Conservation (phyloP, 306 rosid genomes). For the Clitoria ternatea region DNA sequence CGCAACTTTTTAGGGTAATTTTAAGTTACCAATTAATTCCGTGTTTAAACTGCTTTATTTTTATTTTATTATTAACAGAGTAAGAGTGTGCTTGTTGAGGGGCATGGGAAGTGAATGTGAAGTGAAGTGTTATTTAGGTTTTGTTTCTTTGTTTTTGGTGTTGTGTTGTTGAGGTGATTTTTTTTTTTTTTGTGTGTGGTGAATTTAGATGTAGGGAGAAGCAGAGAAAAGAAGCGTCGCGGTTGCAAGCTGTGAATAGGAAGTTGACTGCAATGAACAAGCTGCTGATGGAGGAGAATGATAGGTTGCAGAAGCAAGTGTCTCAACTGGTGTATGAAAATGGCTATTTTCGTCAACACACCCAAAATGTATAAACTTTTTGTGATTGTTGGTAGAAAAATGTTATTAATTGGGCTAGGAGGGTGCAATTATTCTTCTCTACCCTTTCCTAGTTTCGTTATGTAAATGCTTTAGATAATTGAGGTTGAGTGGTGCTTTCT, state of each 20-base stretch:
- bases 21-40: neutral
- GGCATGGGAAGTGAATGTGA: neutral
- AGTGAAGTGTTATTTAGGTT: neutral
- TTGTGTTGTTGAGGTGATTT: neutral
- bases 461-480: neutral
- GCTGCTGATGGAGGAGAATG: constrained; percentile 97
- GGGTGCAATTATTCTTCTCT: neutral
- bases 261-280: constrained; percentile 96
- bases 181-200: neutral
- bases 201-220: constrained; percentile 87
- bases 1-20: neutral
- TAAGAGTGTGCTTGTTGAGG: neutral
- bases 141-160: too few relatives aligned
- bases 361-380: constrained; percentile 53
- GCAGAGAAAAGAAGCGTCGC: constrained; percentile 90
- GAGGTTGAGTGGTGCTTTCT: constrained; percentile 14
- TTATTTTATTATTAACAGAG: neutral
- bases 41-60: neutral
- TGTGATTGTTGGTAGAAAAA: neutral
- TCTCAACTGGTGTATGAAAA: constrained; percentile 92
- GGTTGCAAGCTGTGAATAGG: constrained; percentile 86
- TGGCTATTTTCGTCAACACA: constrained; percentile 94
- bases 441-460: neutral
- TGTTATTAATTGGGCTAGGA: neutral
- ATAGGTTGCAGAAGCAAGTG: constrained; percentile 99